These are phyloP conservation scores for Epichloe sp. DNA, from an alignment of 2,329 filamentous ascomycete genomes.

Conservation along the genomic window DNA sequence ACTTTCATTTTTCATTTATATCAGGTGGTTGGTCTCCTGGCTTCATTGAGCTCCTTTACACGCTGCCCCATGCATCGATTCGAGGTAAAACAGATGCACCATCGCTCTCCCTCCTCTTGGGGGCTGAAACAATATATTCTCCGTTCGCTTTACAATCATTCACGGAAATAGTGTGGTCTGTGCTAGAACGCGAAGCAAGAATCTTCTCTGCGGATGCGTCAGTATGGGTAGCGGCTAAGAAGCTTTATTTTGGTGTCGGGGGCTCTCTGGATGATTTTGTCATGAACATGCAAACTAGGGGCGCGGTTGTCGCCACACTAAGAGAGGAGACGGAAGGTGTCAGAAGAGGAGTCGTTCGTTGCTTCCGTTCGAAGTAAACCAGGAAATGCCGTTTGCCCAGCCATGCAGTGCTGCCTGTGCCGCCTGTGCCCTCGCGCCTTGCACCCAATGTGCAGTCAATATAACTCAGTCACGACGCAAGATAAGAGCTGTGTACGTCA, in stretches of 20 bases:
- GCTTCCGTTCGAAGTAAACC: background rate
- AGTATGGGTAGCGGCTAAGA: conserved; percentile 62
- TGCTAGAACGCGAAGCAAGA: conserved; percentile 36
- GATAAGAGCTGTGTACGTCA: background rate
- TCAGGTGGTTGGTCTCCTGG: conserved; percentile 62
- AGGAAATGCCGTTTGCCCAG: background rate
- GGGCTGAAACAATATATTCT: conserved; percentile 75
- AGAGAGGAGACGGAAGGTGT: conserved; percentile 49
- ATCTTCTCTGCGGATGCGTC: conserved; percentile 30
- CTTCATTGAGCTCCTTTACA: conserved; percentile 47
- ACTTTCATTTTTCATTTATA: conserved; percentile 50
- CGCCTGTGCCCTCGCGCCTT: background rate
- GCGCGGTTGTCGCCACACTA: conserved; percentile 34
- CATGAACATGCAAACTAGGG: conserved; percentile 33
- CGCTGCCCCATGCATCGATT: conserved; percentile 6
- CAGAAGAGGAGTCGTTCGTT: conserved; percentile 43
- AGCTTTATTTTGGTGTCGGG: conserved; percentile 73
- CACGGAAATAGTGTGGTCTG: conserved; percentile 47
- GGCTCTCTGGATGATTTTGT: conserved; percentile 69
- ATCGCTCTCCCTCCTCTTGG: conserved; percentile 43
- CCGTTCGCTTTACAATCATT: conserved; percentile 58
- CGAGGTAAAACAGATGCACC: background rate
- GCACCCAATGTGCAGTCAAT: background rate
- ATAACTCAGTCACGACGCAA: too few relatives aligned
- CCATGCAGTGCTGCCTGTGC: background rate